phyloP scores from a whole-genome alignment of 2,329 filamentous ascomycete genomes.

The Colletotrichum simmondsii region DNA sequence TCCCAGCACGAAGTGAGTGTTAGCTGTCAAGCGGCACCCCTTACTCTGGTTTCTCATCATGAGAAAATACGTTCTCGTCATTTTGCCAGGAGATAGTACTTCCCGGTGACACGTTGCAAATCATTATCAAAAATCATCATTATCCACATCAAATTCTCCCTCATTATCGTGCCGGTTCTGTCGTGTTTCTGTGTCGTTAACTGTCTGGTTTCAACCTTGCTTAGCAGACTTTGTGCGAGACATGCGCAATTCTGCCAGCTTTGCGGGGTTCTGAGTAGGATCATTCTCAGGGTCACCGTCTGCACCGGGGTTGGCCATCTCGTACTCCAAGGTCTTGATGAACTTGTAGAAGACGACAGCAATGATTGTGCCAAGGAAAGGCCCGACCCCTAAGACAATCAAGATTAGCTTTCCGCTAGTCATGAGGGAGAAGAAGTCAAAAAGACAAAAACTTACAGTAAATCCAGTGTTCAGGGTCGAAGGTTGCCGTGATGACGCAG shows the following conservation, averaged over 20 bases:
- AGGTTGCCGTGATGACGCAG: constrained; percentile 53
- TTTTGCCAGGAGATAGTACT: not conserved
- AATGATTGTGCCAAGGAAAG: constrained; percentile 45
- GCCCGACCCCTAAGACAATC: constrained; percentile 44
- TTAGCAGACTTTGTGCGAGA: constrained; percentile 27
- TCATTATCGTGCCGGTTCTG: constrained; percentile 19
- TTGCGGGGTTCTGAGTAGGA: constrained; percentile 55
- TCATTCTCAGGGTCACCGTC: constrained; percentile 56
- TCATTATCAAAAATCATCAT: constrained; percentile 20
- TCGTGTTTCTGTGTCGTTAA: not conserved
- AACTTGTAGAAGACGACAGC: constrained; percentile 51
- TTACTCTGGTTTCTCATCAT: not conserved
- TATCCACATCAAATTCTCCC: constrained; percentile 11
- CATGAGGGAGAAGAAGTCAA: constrained; percentile 34
- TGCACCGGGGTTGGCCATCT: constrained; percentile 59
- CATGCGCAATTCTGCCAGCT: constrained; percentile 42
- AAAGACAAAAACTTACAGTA: constrained; percentile 50
- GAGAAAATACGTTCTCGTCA: not conserved
- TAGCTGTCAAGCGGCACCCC: not conserved
- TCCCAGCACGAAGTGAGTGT: not conserved
- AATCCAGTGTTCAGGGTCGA: constrained; percentile 59
- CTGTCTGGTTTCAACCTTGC: constrained; percentile 9
- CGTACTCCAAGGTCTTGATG: constrained; percentile 53
- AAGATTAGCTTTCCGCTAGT: constrained; percentile 14
- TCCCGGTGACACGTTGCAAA: not conserved